Evolutionary conservation across 129 eudicot species (phyloP).

Genomic region (Flaveria bidentis): DNA sequence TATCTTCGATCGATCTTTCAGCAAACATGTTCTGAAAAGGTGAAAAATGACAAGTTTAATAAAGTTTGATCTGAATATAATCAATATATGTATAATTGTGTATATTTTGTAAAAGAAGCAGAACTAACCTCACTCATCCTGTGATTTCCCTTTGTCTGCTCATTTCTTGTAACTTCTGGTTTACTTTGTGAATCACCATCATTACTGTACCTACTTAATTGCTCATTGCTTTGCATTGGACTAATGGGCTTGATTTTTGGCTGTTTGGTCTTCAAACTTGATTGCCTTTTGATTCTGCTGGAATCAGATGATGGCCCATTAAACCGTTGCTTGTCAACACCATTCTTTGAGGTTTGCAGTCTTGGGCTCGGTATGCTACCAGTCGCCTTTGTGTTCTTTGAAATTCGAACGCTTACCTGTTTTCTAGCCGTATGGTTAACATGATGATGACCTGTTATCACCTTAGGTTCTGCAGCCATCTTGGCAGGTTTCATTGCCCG

Average conservation of each 20-base stretch:
- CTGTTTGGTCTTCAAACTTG: slow-evolving; percentile 37
- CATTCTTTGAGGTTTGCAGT: slow-evolving; percentile 39
- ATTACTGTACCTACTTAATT: slow-evolving; percentile 32
- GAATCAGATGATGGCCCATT: slow-evolving; percentile 37
- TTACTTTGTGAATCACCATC: slow-evolving; percentile 47
- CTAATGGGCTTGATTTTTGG: slow-evolving; percentile 30
- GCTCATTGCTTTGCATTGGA: slow-evolving; percentile 38
- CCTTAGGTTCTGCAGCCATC: slow-evolving; percentile 30
- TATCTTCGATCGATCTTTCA: slow-evolving; percentile 48
- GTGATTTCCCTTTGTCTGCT: slow-evolving; percentile 33
- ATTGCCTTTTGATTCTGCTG: slow-evolving; percentile 32
- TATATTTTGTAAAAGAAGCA: background rate
- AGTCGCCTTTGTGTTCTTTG: slow-evolving; percentile 35
- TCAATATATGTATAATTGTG: background rate
- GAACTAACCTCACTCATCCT: slow-evolving; percentile 31
- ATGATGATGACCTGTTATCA: slow-evolving; percentile 26
- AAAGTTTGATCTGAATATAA: background rate
- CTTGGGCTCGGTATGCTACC: slow-evolving; percentile 43
- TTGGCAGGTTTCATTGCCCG: slow-evolving; percentile 38
- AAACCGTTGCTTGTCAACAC: slow-evolving; percentile 33
- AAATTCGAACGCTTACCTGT: slow-evolving; percentile 26
- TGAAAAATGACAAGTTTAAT: slow-evolving; percentile 20
- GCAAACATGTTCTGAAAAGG: slow-evolving; percentile 37
- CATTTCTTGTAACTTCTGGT: slow-evolving; percentile 43
- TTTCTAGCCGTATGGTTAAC: slow-evolving; percentile 27